Evolutionary conservation across 345 rosid species (phyloP), one percentile per base, ranked within the genome.

Genomic region (Raphanus raphanistrum): DNA sequence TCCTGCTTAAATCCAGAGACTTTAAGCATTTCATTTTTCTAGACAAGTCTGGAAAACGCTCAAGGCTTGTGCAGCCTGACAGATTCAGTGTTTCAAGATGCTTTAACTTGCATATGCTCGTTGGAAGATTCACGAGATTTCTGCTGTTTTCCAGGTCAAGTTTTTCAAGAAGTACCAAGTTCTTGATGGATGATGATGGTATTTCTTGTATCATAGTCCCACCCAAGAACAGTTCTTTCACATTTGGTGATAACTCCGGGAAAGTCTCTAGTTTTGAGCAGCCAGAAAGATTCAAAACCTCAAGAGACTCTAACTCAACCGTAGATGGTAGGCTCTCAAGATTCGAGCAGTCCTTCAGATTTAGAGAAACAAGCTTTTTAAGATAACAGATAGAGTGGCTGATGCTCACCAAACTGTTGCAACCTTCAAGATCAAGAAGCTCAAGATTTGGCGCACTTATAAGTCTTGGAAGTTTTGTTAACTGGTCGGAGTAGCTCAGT

Each of bases 351-450:
- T 57, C 68, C 27, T 79, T 79, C 3, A 79, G 71, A 43, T 79
- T 79, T 45, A 79, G 68, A 31, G 5, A 63, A 21, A 74, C 63
- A 54, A 79, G 82, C 13, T 57, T 74, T 0, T 31, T 68, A 9
- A 79, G 79, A 55, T 10, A 6, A 57, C 12, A 69, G 0, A 74
- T 55, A 0, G 79, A 79, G 55, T 62, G 66, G 75, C 63, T 74
- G n/a, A 79, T 25, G 3, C 79, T 74, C 66, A 55, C 6, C 12
- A 79, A 68, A 1, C 75, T 79, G 7, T 6, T 50, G 2, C 82
- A 79, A 10, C 78, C 82, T 73, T 73, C 82, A 68, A 79, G 82
- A 68, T 79, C 82, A 79, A 67, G 3, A 62, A 1, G 74, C 60
- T 73, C 78, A 2, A 79, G 78, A 68, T 79, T 73, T 0, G 35